A percentile compares a stretch with the other conserved stretches of the same genome.
These are phyloP conservation scores for Diaporthe destruens DNA, from an alignment of 2,329 filamentous ascomycete genomes.

Conservation along the genomic window DNA sequence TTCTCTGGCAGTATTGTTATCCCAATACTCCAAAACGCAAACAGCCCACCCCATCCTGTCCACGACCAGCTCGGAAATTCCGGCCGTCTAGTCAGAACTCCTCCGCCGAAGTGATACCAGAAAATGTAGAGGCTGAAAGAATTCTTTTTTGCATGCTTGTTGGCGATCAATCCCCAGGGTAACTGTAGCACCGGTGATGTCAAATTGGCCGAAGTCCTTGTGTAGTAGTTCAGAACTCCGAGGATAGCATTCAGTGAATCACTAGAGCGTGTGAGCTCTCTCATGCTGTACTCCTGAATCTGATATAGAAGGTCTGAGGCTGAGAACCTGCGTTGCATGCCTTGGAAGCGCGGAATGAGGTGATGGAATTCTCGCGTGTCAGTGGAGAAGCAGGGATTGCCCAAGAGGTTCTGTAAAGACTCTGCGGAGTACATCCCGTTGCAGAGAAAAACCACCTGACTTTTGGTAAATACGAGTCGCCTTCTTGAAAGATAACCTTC, in stretches of 20 bases:
- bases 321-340: neutral
- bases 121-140: neutral
- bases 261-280: neutral
- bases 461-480: constrained; percentile 38
- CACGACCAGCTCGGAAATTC: neutral
- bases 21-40: neutral
- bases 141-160: neutral
- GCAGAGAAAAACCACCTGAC: constrained; percentile 24
- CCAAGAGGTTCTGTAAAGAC: neutral
- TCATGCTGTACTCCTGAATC: neutral
- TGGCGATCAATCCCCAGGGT: neutral
- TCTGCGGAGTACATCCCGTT: constrained; percentile 23
- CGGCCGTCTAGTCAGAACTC: neutral
- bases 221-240: neutral
- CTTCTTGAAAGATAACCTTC: constrained; percentile 40
- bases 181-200: neutral
- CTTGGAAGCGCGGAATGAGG: neutral
- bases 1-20: neutral
- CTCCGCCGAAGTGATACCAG: neutral
- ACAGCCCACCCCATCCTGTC: constrained; percentile 1
- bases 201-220: neutral
- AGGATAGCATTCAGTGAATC: neutral
- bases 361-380: fast-evolving
- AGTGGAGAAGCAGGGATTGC: neutral
- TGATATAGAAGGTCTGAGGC: neutral